phyloP scores from a whole-genome alignment of 805 yeast genomes.

The Candida manassasensis region DNA sequence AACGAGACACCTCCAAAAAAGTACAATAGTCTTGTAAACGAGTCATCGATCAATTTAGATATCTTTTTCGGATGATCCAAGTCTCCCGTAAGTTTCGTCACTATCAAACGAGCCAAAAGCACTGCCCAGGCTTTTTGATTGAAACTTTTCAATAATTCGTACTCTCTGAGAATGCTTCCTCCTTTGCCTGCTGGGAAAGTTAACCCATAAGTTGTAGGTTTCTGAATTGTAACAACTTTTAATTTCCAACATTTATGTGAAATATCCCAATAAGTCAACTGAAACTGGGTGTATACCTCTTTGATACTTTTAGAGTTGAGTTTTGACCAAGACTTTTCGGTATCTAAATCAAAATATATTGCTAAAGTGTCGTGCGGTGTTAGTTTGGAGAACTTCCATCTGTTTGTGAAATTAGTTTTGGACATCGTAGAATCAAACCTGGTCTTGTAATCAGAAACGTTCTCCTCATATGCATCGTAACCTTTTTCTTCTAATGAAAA shows the following conservation, averaged over 20 bases:
- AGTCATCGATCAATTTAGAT: conserved; percentile 21
- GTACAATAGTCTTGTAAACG: conserved; percentile 21
- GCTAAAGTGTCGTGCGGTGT: conserved; percentile 19
- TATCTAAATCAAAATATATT: conserved; percentile 30
- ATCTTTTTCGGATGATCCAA: conserved; percentile 27
- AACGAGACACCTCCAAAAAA: conserved; percentile 24
- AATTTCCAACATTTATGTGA: conserved; percentile 17
- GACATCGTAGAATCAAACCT: conserved; percentile 28
- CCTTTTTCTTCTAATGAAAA: conserved; percentile 17
- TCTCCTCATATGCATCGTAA: conserved; percentile 19
- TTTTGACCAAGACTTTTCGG: conserved; percentile 18
- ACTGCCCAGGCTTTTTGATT: conserved; percentile 29
- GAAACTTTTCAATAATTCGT: conserved; percentile 23
- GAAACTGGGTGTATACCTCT: conserved; percentile 30
- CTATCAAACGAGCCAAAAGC: conserved; percentile 26
- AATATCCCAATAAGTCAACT: conserved; percentile 24
- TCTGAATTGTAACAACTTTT: conserved; percentile 26
- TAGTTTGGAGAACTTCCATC: conserved; percentile 29
- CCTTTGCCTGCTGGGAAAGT: conserved; percentile 15
- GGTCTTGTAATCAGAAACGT: conserved; percentile 30
- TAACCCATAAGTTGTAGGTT: conserved; percentile 23
- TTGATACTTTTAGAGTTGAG: conserved; percentile 14
- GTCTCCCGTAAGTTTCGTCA: conserved; percentile 30
- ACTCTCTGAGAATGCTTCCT: conserved; percentile 19
- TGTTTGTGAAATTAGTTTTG: conserved; percentile 33